Evolutionary conservation across 176 grass and related monocot genomes (phyloP).

Genomic region (Hordeum vulgare): MorexV3_pseudomolecules_assembly NC_058520.1:5438050-5438549

Average conservation of each 20-base stretch:
- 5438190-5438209: slow-evolving; percentile 34
- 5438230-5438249: slow-evolving; percentile 48
- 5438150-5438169: slow-evolving; percentile 19
- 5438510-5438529: neutral
- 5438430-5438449: too few relatives aligned
- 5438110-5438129: slow-evolving; percentile 17
- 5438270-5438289: slow-evolving; percentile 37
- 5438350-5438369: neutral
- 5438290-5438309: neutral
- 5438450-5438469: too few relatives aligned
- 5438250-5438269: slow-evolving; percentile 53
- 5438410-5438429: neutral
- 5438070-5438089: slow-evolving; percentile 68
- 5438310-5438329: neutral
- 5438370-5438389: neutral
- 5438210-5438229: slow-evolving; percentile 15
- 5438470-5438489: neutral
- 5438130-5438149: neutral
- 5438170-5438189: slow-evolving; percentile 33
- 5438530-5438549: too few relatives aligned
- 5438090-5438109: slow-evolving; percentile 76
- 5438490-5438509: neutral
- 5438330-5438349: neutral
- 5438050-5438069: slow-evolving; percentile 52
- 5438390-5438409: neutral